Conservation (phyloP, 2,329 filamentous ascomycete species). For the Ceratocystis destructans region DNA sequence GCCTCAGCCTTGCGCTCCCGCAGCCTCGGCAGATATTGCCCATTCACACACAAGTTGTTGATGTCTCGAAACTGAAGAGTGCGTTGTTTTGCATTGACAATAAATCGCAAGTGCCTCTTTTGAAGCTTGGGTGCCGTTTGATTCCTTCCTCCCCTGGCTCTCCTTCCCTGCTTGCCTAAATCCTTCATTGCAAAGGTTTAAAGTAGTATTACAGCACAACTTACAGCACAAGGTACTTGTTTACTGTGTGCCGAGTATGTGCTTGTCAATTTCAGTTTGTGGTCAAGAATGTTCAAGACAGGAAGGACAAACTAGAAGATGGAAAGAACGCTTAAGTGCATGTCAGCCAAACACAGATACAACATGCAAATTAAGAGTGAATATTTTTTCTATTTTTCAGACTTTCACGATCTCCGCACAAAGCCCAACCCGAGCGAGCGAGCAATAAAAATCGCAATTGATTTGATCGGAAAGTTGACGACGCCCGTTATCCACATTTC, state of each 20-base stretch:
- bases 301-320: neutral
- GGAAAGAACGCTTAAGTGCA: neutral
- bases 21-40: neutral
- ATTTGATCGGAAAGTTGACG: neutral
- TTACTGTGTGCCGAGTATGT: neutral
- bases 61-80: neutral
- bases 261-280: too few species aligned
- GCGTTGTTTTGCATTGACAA: constrained; percentile 1
- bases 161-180: neutral
- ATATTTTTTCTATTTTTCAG: neutral
- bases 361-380: neutral
- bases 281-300: neutral
- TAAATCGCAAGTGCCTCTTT: constrained; percentile 6
- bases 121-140: neutral
- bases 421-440: neutral
- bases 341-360: neutral
- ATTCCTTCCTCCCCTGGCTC: neutral
- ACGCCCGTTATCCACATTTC: constrained; percentile 2
- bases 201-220: neutral
- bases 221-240: neutral
- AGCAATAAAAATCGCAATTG: neutral
- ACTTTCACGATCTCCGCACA: neutral
- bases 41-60: neutral
- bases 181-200: neutral
- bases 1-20: too few species aligned